phyloP scores from a whole-genome alignment of 192 early-diverging fungal genomes.

The Coemansia umbellata region DNA sequence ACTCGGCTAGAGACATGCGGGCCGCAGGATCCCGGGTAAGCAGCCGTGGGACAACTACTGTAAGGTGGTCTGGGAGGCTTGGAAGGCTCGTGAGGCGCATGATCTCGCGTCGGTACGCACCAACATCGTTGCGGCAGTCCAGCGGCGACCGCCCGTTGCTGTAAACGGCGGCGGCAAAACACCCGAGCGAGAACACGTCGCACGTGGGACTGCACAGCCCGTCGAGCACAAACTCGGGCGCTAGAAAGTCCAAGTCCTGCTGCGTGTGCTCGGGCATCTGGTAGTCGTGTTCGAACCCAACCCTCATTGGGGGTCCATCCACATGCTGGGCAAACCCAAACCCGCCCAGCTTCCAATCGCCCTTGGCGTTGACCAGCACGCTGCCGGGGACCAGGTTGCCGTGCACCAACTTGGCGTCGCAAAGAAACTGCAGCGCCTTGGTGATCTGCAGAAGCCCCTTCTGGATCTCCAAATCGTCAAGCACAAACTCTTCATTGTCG shows the following conservation, averaged over 20 bases:
- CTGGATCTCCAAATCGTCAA: constrained; percentile 81
- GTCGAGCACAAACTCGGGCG: constrained; percentile 71
- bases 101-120: constrained; percentile 59
- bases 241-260: constrained; percentile 58
- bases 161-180: constrained; percentile 68
- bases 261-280: constrained; percentile 58
- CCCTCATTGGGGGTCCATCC: constrained; percentile 4
- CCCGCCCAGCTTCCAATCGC: constrained; percentile 81
- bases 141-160: constrained; percentile 62
- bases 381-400: constrained; percentile 67
- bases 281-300: constrained; percentile 54
- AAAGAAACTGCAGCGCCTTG: constrained; percentile 70
- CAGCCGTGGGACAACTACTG: constrained; percentile 53
- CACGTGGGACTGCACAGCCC: constrained; percentile 51
- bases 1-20: constrained; percentile 59
- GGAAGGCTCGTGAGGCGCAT: constrained; percentile 34
- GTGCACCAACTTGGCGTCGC: constrained; percentile 70
- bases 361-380: constrained; percentile 72
- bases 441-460: constrained; percentile 72
- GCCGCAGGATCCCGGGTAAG: constrained; percentile 52
- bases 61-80: constrained; percentile 52
- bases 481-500: constrained; percentile 56
- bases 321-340: constrained; percentile 55
- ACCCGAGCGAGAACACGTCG: constrained; percentile 80
- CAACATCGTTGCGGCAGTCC: constrained; percentile 59